Percentiles rank a stretch among this genome's conserved stretches.
Conservation (phyloP, 1,284 basidiomycete species). For the Hemileia vastatrix region DNA sequence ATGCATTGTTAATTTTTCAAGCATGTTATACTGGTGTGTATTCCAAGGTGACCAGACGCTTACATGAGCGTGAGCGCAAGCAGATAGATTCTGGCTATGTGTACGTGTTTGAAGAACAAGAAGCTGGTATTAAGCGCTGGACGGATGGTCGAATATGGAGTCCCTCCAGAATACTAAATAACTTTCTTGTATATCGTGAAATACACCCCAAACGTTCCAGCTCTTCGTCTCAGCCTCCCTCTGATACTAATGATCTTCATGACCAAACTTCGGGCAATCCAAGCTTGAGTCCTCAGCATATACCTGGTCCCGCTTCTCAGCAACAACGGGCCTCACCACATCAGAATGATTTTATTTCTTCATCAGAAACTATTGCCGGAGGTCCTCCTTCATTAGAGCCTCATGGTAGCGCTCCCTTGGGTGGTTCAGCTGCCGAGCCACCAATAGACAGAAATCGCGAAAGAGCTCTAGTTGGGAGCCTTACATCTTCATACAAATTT, state of each 20-base stretch:
- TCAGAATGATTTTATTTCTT: background rate
- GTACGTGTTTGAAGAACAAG: conserved; percentile 97
- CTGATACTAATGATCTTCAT: background rate
- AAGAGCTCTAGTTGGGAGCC: conserved; percentile 69
- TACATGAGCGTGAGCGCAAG: conserved; percentile 81
- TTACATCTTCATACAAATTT: conserved; percentile 85
- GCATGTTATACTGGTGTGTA: conserved; percentile 80
- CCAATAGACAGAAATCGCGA: conserved; percentile 54
- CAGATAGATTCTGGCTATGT: conserved; percentile 90
- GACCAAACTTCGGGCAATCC: conserved; percentile 5
- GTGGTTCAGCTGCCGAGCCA: too few relatives aligned
- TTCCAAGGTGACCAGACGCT: conserved; percentile 81
- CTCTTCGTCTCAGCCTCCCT: background rate
- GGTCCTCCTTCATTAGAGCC: background rate
- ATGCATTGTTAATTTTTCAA: conserved; percentile 90
- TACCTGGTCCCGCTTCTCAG: background rate
- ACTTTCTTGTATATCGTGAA: conserved; percentile 62
- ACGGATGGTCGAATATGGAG: conserved; percentile 95
- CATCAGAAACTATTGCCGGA: background rate
- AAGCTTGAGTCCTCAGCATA: background rate
- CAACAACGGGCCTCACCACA: background rate
- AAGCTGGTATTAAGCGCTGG: conserved; percentile 97
- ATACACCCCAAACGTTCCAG: conserved; percentile 19
- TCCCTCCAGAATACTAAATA: conserved; percentile 75
- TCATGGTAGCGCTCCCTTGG: too few relatives aligned